A percentile compares a stretch with the other conserved stretches of the same genome.
Evolutionary conservation across 2,329 filamentous ascomycete genomes (phyloP).

Genomic region (Claviceps pazoutovae): DNA sequence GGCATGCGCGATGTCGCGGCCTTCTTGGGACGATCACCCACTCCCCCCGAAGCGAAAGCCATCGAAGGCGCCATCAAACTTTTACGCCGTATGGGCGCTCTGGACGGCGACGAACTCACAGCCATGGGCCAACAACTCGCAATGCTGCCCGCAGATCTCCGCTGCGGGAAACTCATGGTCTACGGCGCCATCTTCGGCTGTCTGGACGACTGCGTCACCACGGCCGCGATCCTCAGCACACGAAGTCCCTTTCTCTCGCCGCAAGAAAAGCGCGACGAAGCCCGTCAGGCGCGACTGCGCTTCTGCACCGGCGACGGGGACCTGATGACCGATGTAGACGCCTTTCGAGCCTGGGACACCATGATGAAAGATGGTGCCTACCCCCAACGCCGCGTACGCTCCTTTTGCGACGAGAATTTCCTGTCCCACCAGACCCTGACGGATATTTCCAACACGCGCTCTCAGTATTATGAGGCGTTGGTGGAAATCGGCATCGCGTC

Average conservation of each 20-base stretch:
- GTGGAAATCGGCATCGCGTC: constrained; percentile 71
- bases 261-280: constrained; percentile 67
- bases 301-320: constrained; percentile 76
- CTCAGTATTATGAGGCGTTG: constrained; percentile 75
- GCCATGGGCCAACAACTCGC: constrained; percentile 86
- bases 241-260: constrained; percentile 79
- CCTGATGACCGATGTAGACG: constrained; percentile 71
- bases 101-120: constrained; percentile 76
- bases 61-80: constrained; percentile 74
- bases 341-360: constrained; percentile 71
- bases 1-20: constrained; percentile 66
- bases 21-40: constrained; percentile 78
- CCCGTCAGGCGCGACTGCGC: constrained; percentile 57
- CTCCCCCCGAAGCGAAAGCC: constrained; percentile 71
- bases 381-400: constrained; percentile 48
- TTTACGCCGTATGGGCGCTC: constrained; percentile 71
- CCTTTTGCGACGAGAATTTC: constrained; percentile 77
- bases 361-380: constrained; percentile 46
- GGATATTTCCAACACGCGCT: constrained; percentile 76
- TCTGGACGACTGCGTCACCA: constrained; percentile 73
- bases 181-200: constrained; percentile 91
- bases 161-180: constrained; percentile 88
- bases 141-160: constrained; percentile 84
- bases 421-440: constrained; percentile 70
- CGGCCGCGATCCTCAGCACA: constrained; percentile 83